Percentiles rank a stretch among this genome's conserved stretches.
Evolutionary conservation across 108 stramenopile genomes (phyloP).

Genomic region (Cyclostephanos invisitatus): DNA sequence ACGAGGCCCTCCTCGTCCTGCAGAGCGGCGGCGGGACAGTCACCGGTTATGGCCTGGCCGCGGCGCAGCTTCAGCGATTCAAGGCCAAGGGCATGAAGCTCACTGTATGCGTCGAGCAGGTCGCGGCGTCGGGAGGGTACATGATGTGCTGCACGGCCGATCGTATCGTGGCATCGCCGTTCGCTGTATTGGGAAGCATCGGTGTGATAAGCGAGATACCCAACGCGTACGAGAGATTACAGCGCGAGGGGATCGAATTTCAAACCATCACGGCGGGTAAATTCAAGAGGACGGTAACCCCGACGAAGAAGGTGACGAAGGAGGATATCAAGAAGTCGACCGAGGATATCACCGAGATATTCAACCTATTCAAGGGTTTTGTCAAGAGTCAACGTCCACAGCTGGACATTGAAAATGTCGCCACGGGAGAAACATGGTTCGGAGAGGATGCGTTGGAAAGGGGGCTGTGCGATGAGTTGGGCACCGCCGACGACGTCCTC

Average conservation of each 20-base stretch:
- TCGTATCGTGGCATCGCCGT: constrained; percentile 78
- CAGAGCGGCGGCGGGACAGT: constrained; percentile 93
- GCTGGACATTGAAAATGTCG: constrained; percentile 87
- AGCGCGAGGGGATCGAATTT: constrained; percentile 91
- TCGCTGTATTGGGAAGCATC: constrained; percentile 87
- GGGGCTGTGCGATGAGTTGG: constrained; percentile 88
- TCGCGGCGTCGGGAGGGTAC: constrained; percentile 86
- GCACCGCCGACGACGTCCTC: constrained; percentile 82
- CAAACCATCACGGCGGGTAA: constrained; percentile 93
- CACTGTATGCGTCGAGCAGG: constrained; percentile 93
- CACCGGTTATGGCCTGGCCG: constrained; percentile 92
- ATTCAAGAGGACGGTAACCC: constrained; percentile 91
- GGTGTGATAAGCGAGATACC: constrained; percentile 92
- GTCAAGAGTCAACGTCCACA: constrained; percentile 79
- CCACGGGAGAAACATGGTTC: constrained; percentile 96
- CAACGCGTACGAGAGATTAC: constrained; percentile 88
- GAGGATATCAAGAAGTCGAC: constrained; percentile 84
- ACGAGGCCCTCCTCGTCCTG: constrained; percentile 86
- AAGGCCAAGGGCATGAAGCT: constrained; percentile 77
- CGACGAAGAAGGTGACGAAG: constrained; percentile 88
- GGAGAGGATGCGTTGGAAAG: constrained; percentile 81
- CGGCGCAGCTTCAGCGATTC: constrained; percentile 83
- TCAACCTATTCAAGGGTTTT: constrained; percentile 82
- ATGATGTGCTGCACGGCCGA: constrained; percentile 90
- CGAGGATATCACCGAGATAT: constrained; percentile 81